These are phyloP conservation scores for Emericellopsis terricola DNA, from an alignment of 495 filamentous ascomycete genomes.

Conservation along the genomic window DNA sequence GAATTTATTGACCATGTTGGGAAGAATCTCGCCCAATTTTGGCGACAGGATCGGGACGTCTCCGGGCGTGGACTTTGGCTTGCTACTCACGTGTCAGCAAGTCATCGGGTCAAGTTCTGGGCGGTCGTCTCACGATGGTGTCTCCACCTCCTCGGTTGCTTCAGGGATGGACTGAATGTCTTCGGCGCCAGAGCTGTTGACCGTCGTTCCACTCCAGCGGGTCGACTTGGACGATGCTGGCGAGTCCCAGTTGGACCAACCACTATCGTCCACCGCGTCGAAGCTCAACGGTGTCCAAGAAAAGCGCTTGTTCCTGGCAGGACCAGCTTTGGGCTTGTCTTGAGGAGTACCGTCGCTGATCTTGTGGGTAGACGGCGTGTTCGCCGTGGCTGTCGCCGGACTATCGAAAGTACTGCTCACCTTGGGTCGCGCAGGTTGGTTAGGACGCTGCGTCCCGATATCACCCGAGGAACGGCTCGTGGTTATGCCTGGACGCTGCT, in stretches of 20 bases:
- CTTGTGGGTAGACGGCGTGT: slow-evolving; percentile 6
- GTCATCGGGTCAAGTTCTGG: slow-evolving; percentile 1
- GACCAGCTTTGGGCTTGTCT: slow-evolving; percentile 12
- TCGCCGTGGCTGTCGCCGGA: slow-evolving; percentile 6
- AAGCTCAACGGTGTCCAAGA: slow-evolving; percentile 29
- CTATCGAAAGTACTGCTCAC: slow-evolving; percentile 4
- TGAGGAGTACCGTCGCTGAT: not conserved
- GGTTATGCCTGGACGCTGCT: slow-evolving; percentile 12
- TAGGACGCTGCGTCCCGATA: slow-evolving; percentile 20
- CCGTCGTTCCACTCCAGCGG: slow-evolving; percentile 30
- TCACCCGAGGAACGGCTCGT: slow-evolving; percentile 8
- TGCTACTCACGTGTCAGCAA: not conserved
- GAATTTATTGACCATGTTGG: slow-evolving; percentile 44
- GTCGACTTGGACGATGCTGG: slow-evolving; percentile 27
- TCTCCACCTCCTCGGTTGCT: slow-evolving; percentile 17
- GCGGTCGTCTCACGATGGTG: slow-evolving; percentile 16
- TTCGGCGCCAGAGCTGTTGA: slow-evolving; percentile 17
- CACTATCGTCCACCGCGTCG: slow-evolving; percentile 42
- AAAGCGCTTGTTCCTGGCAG: slow-evolving; percentile 19
- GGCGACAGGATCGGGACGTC: slow-evolving; percentile 3
- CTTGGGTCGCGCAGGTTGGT: slow-evolving; percentile 6
- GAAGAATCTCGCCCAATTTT: slow-evolving; percentile 34
- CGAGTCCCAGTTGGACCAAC: slow-evolving; percentile 58
- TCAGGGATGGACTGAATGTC: slow-evolving; percentile 20
- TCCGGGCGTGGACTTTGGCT: not conserved